phyloP scores from a whole-genome alignment of 306 rosid species.

The Potentilla sterilis region DNA sequence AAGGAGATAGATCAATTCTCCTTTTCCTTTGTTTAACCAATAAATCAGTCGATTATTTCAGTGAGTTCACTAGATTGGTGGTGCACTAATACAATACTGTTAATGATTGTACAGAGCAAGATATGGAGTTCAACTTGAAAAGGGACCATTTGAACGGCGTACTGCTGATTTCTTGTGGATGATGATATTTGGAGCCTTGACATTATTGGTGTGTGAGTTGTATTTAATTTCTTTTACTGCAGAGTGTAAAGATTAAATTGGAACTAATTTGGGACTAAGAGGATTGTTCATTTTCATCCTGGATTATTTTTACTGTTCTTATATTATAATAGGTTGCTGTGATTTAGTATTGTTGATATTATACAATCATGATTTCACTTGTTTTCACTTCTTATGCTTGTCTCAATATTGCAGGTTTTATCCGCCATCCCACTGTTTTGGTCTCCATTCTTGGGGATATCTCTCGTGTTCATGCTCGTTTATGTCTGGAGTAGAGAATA shows the following conservation, averaged over 20 bases:
- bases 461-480: conserved; percentile 93
- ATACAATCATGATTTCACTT: conserved; percentile 12
- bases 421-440: conserved; percentile 63
- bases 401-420: conserved; percentile 44
- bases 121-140: conserved; percentile 96
- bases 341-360: conserved; percentile 8
- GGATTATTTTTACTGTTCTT: not conserved
- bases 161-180: conserved; percentile 98
- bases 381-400: conserved; percentile 9
- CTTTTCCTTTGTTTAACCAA: not conserved
- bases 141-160: conserved; percentile 78
- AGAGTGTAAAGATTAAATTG: not conserved
- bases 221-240: conserved; percentile 1
- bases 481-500: conserved; percentile 98
- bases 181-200: conserved; percentile 79
- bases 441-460: conserved; percentile 64
- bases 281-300: conserved; percentile 7
- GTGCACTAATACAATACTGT: conserved; percentile 17
- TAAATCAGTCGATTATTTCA: not conserved
- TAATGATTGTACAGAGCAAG: conserved; percentile 57
- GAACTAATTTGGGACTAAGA: not conserved
- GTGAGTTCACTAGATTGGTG: not conserved
- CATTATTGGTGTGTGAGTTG: conserved; percentile 56
- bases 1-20: not conserved
- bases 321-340: not conserved